A percentile compares a stretch with the other conserved stretches of the same genome.
Conservation (phyloP, 2,329 filamentous ascomycete genomes). For the Aspergillus fumigatus region DNA sequence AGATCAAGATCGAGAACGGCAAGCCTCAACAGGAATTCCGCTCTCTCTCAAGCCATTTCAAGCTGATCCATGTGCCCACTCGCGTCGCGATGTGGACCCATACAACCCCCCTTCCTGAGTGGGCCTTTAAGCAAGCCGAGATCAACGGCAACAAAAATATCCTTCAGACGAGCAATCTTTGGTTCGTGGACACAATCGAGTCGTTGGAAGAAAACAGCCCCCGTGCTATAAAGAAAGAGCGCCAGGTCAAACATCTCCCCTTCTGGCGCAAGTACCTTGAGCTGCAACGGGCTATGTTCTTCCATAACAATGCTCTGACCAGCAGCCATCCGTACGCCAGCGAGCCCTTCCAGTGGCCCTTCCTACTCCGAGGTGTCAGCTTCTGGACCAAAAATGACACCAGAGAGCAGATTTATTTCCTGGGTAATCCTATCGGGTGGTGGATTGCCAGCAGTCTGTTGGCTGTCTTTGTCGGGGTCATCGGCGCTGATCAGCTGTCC, state of each 20-base stretch:
- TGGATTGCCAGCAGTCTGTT: constrained; percentile 91
- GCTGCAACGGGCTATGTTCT: constrained; percentile 97
- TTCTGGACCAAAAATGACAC: constrained; percentile 99
- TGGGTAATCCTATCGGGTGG: constrained; percentile 95
- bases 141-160: constrained; percentile 99
- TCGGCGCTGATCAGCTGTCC: constrained; percentile 89
- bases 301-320: constrained; percentile 96
- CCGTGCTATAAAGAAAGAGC: constrained; percentile 70
- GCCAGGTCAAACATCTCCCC: constrained; percentile 74
- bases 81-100: constrained; percentile 99
- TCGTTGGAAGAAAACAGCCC: constrained; percentile 66
- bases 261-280: constrained; percentile 96
- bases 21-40: constrained; percentile 81
- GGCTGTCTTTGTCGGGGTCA: constrained; percentile 87
- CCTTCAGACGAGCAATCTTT: constrained; percentile 82
- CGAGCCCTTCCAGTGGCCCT: constrained; percentile 95
- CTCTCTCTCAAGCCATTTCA: constrained; percentile 88
- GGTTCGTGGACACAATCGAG: constrained; percentile 89
- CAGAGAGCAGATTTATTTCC: constrained; percentile 94
- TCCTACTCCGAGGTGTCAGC: constrained; percentile 92
- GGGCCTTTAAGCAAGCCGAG: constrained; percentile 95
- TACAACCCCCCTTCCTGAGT: constrained; percentile 88
- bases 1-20: constrained; percentile 82
- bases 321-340: constrained; percentile 95
- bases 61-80: constrained; percentile 87